phyloP scores from a whole-genome alignment of 2,329 filamentous ascomycete genomes.

The Apiospora rasikravindrae region DNA sequence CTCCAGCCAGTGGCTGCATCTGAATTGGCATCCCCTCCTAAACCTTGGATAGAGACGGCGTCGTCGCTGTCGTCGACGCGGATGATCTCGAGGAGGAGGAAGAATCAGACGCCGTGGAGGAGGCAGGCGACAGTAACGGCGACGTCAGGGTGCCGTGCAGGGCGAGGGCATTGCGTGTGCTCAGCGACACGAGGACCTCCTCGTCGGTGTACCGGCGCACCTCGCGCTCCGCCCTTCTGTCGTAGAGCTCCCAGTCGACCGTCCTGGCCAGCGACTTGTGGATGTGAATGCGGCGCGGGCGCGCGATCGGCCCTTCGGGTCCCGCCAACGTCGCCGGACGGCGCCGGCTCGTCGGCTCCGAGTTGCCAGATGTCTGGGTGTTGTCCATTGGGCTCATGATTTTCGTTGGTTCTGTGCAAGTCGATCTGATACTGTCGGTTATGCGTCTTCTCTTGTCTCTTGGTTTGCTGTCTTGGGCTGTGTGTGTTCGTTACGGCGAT shows the following conservation, averaged over 20 bases:
- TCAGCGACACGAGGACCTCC: constrained; percentile 7
- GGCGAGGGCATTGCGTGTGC: background rate
- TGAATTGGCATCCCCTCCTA: too few species aligned
- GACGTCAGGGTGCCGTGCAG: constrained; percentile 8
- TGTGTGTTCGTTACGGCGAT: background rate
- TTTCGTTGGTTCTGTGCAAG: background rate
- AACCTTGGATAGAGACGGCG: background rate
- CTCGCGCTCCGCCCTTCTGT: constrained; percentile 2
- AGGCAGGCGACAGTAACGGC: background rate
- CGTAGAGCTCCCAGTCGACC: constrained; percentile 11
- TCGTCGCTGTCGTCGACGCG: background rate
- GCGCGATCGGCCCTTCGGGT: background rate
- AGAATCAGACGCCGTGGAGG: background rate
- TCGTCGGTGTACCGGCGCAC: background rate
- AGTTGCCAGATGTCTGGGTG: background rate
- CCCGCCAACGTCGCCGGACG: background rate
- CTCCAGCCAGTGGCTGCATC: background rate
- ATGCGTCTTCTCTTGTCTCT: background rate
- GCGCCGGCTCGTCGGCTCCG: background rate
- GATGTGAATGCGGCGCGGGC: constrained; percentile 4
- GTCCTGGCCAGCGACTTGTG: background rate
- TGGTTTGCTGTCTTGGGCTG: background rate
- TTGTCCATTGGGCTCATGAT: background rate
- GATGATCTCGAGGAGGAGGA: background rate
- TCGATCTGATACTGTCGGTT: background rate